Evolutionary conservation across 140 eudicot species (phyloP), one percentile per base, ranked within the genome.

Genomic region (Cichorium intybus): DNA sequence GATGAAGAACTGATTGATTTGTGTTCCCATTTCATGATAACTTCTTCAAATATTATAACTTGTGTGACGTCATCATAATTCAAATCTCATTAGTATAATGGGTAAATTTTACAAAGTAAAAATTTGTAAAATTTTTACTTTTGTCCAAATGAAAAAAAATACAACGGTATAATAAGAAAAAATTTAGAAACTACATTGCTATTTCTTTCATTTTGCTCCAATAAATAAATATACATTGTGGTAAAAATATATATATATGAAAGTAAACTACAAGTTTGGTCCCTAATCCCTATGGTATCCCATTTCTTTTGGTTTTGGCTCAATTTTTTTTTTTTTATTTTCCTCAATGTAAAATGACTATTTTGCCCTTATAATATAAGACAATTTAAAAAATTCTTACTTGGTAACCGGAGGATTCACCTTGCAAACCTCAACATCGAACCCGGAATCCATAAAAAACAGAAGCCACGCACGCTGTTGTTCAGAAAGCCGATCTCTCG

Each of bases 401-500:
- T 48, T 41, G 50, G 64, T 16, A 29, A 47, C 75, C 0, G 88
- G 93, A 69, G 90, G 93, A 59, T 78, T 84, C 17, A 91, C 95
- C 85, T 76, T 85, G 75, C 98, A 91, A 48, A 87, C 89, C 75
- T 91, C 96, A 31, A 83, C 89, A 37, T 37, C 67, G 60, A 87
- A 87, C n/a, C 98, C 98, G 47, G 92, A 85, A 77, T 91, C 98
- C 87, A 87, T 87, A 37, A 87, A 59, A 51, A 84, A 77, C n/a
- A 87, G 76, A 83, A 91, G 73, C 98, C 98, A 91, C 0, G 98
- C 98, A 26, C 87, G 83, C 63, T 91, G 98, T 74, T 91, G 97
- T 66, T 91, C 97, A 24, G 97, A 91, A 61, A 91, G 91, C 11
- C 91, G 84, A 47, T 91, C 97, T 46, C 84, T 81, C 0, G 97